These are phyloP conservation scores for Sesbania bispinosa DNA, from an alignment of 306 rosid genomes.

Conservation along the genomic window DNA sequence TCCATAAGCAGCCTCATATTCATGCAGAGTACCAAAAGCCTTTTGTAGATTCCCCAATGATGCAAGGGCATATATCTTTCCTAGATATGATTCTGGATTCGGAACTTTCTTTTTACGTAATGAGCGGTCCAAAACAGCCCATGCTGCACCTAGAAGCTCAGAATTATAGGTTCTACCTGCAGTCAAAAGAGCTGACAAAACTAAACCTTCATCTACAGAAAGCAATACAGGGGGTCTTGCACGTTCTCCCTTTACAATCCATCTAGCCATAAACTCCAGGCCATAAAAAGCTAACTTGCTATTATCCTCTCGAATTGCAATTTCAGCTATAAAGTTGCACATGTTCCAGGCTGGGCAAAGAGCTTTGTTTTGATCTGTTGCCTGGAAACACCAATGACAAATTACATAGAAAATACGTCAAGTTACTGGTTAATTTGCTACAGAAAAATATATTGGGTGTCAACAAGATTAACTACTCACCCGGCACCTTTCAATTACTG, in stretches of 20 bases:
- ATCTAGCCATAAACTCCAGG: conserved; percentile 80
- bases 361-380: conserved; percentile 86
- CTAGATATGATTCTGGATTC: conserved; percentile 82
- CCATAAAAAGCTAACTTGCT: conserved; percentile 77
- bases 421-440: conserved; percentile 3
- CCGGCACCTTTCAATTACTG: conserved; percentile 84
- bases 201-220: conserved; percentile 82
- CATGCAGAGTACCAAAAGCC: conserved; percentile 70
- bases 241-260: conserved; percentile 80
- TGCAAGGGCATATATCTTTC: conserved; percentile 79
- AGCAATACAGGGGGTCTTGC: conserved; percentile 58
- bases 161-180: conserved; percentile 72
- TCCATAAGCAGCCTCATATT: conserved; percentile 68
- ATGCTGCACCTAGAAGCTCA: conserved; percentile 72
- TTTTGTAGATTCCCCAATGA: conserved; percentile 70
- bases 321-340: conserved; percentile 65
- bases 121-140: conserved; percentile 78
- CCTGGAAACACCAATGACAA: conserved; percentile 45
- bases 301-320: conserved; percentile 62
- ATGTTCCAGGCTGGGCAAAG: conserved; percentile 82
- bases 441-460: background rate
- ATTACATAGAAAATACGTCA: conserved; percentile 22
- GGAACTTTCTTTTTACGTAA: conserved; percentile 76
- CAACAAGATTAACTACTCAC: conserved; percentile 40
- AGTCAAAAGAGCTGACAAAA: conserved; percentile 68